These are phyloP conservation scores for Ceratocystis albifundus DNA, from an alignment of 2,329 filamentous ascomycete genomes.

Conservation along the genomic window DNA sequence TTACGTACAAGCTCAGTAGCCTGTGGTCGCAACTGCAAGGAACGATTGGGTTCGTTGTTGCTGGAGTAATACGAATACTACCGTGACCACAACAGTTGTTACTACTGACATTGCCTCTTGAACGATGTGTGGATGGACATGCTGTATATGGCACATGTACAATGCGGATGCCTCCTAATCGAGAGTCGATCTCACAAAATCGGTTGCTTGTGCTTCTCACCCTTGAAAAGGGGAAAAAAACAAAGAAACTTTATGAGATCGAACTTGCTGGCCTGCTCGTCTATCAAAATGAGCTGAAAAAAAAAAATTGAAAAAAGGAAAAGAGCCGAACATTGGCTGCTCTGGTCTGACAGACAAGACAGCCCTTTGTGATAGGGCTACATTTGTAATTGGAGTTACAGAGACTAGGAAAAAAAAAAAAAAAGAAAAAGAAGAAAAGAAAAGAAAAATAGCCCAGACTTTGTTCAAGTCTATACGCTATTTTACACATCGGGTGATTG, in stretches of 20 bases:
- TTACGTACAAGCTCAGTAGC: background rate
- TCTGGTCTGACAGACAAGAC: background rate
- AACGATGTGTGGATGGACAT: background rate
- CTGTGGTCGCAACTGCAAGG: background rate
- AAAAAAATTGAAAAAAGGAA: background rate
- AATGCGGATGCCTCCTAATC: background rate
- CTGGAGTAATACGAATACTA: background rate
- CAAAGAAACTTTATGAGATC: background rate
- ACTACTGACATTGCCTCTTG: background rate
- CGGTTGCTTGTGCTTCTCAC: background rate
- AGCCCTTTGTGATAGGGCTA: conserved; percentile 9
- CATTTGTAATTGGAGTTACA: background rate
- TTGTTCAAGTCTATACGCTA: background rate
- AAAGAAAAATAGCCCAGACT: background rate
- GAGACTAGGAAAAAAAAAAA: background rate
- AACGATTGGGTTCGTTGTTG: background rate
- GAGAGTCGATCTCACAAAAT: background rate
- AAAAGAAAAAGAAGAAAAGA: background rate
- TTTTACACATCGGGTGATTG: background rate
- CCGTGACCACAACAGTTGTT: background rate
- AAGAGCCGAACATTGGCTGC: background rate
- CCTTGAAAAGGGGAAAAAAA: background rate
- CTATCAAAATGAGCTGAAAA: background rate
- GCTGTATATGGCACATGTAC: conserved; percentile 1
- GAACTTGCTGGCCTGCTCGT: background rate